Evolutionary conservation across 2,329 filamentous ascomycete species (phyloP).

Genomic region (Sporothrix sp.): DNA sequence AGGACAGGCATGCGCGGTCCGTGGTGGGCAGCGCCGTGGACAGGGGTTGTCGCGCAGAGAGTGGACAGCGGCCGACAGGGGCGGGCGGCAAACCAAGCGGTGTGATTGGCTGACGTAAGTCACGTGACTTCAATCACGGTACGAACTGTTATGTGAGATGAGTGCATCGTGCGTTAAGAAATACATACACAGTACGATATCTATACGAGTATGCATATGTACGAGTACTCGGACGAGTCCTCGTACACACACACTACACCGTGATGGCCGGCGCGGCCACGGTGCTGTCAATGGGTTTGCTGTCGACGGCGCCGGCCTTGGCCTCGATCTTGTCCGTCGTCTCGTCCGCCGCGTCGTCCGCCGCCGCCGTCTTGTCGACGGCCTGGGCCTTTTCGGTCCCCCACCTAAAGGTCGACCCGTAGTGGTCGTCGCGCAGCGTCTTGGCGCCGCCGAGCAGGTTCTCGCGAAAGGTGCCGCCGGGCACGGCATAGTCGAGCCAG

Average conservation of each 20-base stretch:
- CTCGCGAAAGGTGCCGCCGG: constrained; percentile 6
- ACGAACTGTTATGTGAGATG: no score
- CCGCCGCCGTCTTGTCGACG: background rate
- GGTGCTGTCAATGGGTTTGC: constrained; percentile 5
- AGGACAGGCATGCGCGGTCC: background rate
- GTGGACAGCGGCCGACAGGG: background rate
- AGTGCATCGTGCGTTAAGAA: no score
- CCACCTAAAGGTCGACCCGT: constrained; percentile 4
- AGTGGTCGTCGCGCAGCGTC: constrained; percentile 8
- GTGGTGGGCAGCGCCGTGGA: background rate
- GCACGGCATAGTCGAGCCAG: constrained; percentile 7
- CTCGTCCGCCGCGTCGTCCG: background rate
- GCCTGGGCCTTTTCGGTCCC: constrained; percentile 1
- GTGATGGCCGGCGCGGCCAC: background rate
- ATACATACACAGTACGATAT: no score
- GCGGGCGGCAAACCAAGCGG: constrained; percentile 15
- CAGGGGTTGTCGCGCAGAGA: background rate
- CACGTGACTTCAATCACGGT: background rate
- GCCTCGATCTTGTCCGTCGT: background rate
- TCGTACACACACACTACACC: no score
- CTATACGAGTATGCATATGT: no score
- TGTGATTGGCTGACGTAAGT: constrained; percentile 14
- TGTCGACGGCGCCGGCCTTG: background rate
- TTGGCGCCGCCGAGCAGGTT: background rate
- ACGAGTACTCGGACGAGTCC: no score